Percentiles rank a stretch among this genome's conserved stretches.
These are phyloP conservation scores for Ottelia alismoides DNA, from an alignment of 106 monocot species.

Conservation along the genomic window DNA sequence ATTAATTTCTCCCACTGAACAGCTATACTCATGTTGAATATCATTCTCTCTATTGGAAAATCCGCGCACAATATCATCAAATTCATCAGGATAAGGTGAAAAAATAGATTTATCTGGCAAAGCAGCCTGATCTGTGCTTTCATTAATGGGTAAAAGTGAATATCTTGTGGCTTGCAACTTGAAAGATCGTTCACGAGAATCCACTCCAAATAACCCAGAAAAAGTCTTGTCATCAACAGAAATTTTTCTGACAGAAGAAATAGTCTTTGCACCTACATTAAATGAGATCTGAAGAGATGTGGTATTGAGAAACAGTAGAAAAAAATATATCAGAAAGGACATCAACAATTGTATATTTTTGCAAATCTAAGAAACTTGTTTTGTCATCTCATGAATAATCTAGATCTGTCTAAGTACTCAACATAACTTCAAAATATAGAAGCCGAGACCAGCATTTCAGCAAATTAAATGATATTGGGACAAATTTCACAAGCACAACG, in stretches of 20 bases:
- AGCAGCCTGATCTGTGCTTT: constrained; percentile 23
- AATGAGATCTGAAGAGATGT: constrained; percentile 40
- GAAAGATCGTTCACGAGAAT: constrained; percentile 22
- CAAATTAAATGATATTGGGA: too few species aligned
- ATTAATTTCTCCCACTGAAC: constrained; percentile 15
- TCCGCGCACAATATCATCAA: constrained; percentile 52
- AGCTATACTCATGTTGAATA: constrained; percentile 18
- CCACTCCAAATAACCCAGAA: constrained; percentile 21
- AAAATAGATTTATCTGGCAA: constrained; percentile 57
- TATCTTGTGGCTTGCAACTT: constrained; percentile 30
- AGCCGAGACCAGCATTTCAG: too few species aligned
- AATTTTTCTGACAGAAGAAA: constrained; percentile 21
- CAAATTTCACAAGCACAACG: too few species aligned
- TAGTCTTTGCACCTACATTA: constrained; percentile 20
- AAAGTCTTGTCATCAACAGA: constrained; percentile 16
- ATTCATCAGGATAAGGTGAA: constrained; percentile 44
- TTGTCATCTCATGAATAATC: too few species aligned
- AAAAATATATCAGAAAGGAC: too few species aligned
- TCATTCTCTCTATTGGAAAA: constrained; percentile 35
- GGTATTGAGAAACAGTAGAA: too few species aligned
- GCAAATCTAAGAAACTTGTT: too few species aligned
- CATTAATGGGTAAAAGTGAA: constrained; percentile 32
- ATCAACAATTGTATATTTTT: not conserved
- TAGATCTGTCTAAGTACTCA: too few species aligned
- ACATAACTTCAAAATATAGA: too few species aligned